Evolutionary conservation across 1,284 basidiomycete species (phyloP).

Genomic region (Tremellales sp.): DNA sequence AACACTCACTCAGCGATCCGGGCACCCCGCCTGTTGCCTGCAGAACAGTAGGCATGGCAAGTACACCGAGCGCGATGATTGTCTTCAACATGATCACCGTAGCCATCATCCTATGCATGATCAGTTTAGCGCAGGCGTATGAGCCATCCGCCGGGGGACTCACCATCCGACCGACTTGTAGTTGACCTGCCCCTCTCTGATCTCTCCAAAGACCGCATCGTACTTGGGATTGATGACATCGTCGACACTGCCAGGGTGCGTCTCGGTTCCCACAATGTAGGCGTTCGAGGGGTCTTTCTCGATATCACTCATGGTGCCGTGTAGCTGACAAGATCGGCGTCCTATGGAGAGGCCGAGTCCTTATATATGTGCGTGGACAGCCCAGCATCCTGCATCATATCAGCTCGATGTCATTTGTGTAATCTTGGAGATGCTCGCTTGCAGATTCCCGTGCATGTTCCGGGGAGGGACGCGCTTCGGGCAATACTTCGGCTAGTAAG

Average conservation of each 20-base stretch:
- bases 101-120: conserved; percentile 27
- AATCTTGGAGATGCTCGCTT: too few relatives aligned
- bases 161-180: conserved; percentile 39
- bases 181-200: conserved; percentile 31
- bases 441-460: conserved; percentile 10
- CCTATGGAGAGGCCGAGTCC: too few relatives aligned
- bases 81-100: conserved; percentile 35
- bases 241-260: neutral
- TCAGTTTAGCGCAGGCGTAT: neutral
- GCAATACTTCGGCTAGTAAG: too few relatives aligned
- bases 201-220: conserved; percentile 34
- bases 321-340: too few relatives aligned
- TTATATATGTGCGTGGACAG: too few relatives aligned
- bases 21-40: conserved; percentile 29
- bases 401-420: too few relatives aligned
- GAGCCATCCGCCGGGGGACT: conserved; percentile 6
- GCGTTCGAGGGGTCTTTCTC: too few relatives aligned
- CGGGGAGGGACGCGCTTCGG: conserved; percentile 6
- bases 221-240: conserved; percentile 15
- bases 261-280: too few relatives aligned
- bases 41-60: conserved; percentile 30
- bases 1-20: conserved; percentile 17
- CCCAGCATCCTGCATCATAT: too few relatives aligned
- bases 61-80: conserved; percentile 28
- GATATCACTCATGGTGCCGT: conserved; percentile 19